A percentile compares a stretch with the other conserved stretches of the same genome.
Conservation (phyloP, 805 yeast species). For the Ogataea nakhonphanomensis region DNA sequence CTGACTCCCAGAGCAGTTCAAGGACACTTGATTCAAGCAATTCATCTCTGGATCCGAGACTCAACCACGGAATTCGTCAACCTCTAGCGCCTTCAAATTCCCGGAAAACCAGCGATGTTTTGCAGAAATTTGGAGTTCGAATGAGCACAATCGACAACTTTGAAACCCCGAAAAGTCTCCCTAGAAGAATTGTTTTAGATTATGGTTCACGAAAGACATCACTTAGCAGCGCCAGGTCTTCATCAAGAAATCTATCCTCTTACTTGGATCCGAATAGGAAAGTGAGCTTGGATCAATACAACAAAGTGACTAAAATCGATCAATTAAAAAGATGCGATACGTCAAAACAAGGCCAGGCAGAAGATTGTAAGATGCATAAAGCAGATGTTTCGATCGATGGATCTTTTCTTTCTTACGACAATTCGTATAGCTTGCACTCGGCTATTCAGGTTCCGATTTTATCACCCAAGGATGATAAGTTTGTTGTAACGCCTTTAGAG, state of each 20-base stretch:
- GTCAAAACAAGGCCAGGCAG: not conserved
- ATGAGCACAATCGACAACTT: constrained; percentile 25
- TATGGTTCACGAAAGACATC: not conserved
- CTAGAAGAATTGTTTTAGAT: not conserved
- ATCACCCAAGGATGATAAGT: constrained; percentile 23
- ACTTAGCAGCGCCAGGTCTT: constrained; percentile 14
- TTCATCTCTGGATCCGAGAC: constrained; percentile 27
- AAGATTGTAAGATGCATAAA: constrained; percentile 15
- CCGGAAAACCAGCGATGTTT: constrained; percentile 22
- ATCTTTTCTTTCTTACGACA: constrained; percentile 26
- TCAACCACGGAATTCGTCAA: not conserved
- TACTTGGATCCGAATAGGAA: constrained; percentile 18
- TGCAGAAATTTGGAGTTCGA: constrained; percentile 29
- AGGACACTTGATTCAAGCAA: not conserved
- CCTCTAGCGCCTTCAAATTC: not conserved
- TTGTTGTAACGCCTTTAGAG: constrained; percentile 6
- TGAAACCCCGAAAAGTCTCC: not conserved
- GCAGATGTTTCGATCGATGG: constrained; percentile 26
- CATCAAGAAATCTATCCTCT: constrained; percentile 27
- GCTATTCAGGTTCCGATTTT: constrained; percentile 30
- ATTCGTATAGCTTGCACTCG: constrained; percentile 30
- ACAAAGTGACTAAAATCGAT: constrained; percentile 4
- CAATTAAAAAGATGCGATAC: not conserved
- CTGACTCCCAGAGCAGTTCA: too few relatives aligned
- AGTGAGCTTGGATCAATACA: constrained; percentile 22